Conservation (phyloP, 2,329 filamentous ascomycete species). For the Atkinsonella hypoxylon region DNA sequence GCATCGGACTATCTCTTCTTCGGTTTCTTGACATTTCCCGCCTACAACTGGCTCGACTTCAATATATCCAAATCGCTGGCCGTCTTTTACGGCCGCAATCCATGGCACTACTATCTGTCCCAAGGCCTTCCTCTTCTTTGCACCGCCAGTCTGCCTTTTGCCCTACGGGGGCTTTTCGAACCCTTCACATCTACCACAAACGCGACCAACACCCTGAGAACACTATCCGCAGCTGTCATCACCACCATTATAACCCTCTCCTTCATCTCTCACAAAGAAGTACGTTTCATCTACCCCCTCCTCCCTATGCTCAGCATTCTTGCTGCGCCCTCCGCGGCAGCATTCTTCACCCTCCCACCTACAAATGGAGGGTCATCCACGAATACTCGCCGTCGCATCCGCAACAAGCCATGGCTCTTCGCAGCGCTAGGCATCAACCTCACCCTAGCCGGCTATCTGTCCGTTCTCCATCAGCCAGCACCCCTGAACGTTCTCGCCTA, state of each 20-base stretch:
- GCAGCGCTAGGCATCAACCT: slow-evolving; percentile 54
- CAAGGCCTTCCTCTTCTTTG: slow-evolving; percentile 83
- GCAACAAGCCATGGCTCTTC: slow-evolving; percentile 44
- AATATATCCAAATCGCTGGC: slow-evolving; percentile 82
- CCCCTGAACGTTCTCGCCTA: slow-evolving; percentile 62
- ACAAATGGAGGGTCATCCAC: slow-evolving; percentile 10
- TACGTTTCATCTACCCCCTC: slow-evolving; percentile 90
- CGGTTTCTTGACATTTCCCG: slow-evolving; percentile 75
- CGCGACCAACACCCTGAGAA: slow-evolving; percentile 23
- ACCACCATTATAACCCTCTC: slow-evolving; percentile 55
- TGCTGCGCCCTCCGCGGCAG: slow-evolving; percentile 52
- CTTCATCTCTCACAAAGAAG: slow-evolving; percentile 85
- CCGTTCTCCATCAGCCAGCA: slow-evolving; percentile 68
- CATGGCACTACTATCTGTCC: slow-evolving; percentile 84
- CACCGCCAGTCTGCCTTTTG: slow-evolving; percentile 72
- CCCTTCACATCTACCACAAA: slow-evolving; percentile 23
- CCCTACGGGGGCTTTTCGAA: slow-evolving; percentile 49
- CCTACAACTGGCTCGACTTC: slow-evolving; percentile 77
- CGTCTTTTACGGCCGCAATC: slow-evolving; percentile 83
- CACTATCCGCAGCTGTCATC: slow-evolving; percentile 44
- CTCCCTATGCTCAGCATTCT: slow-evolving; percentile 78
- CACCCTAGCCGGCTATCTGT: slow-evolving; percentile 60
- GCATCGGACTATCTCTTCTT: slow-evolving; percentile 70
- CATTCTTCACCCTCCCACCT: slow-evolving; percentile 45
- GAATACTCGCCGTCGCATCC: slow-evolving; percentile 23